These are phyloP conservation scores for Arthrobotrys sphaeroides DNA, from an alignment of 2,329 filamentous ascomycete genomes.

Conservation along the genomic window DNA sequence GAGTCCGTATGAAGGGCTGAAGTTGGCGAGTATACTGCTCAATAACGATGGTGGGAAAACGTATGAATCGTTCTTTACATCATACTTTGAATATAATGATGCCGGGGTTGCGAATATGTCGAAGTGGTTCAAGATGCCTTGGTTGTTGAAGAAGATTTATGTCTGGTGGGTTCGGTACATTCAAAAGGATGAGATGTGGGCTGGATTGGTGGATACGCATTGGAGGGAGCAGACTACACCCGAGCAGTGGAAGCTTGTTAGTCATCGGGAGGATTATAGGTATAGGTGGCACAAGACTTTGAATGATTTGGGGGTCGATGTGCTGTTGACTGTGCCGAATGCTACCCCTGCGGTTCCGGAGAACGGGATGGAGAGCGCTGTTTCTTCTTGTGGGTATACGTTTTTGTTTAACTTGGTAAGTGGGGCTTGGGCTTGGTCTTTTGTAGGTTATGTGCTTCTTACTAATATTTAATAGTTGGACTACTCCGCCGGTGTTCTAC, in stretches of 20 bases:
- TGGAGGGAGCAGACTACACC: slow-evolving; percentile 78
- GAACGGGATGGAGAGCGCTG: slow-evolving; percentile 82
- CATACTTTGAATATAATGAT: slow-evolving; percentile 78
- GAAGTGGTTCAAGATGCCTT: slow-evolving; percentile 76
- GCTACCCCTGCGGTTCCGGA: slow-evolving; percentile 90
- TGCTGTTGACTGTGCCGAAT: slow-evolving; percentile 84
- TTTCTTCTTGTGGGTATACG: slow-evolving; percentile 89
- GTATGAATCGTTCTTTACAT: slow-evolving; percentile 78
- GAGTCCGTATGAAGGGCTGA: slow-evolving; percentile 76
- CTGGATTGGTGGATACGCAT: slow-evolving; percentile 72
- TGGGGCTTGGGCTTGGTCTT: slow-evolving; percentile 51
- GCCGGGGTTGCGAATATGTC: slow-evolving; percentile 78
- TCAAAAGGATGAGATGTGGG: slow-evolving; percentile 78
- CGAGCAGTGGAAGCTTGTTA: slow-evolving; percentile 84
- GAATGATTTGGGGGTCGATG: slow-evolving; percentile 76
- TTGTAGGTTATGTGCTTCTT: slow-evolving; percentile 21
- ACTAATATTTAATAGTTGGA: slow-evolving; percentile 71
- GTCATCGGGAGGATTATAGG: slow-evolving; percentile 79
- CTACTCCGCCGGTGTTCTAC: slow-evolving; percentile 82
- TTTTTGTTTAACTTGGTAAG: slow-evolving; percentile 88
- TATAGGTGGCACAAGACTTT: slow-evolving; percentile 85
- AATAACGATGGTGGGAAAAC: slow-evolving; percentile 85
- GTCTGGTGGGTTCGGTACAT: slow-evolving; percentile 90
- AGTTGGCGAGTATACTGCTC: slow-evolving; percentile 80
- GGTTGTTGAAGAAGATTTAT: slow-evolving; percentile 82